Percentiles rank a stretch among this genome's conserved stretches.
Evolutionary conservation across 2,329 filamentous ascomycete genomes (phyloP).

Genomic region (Fusarium tanahbumbuense): DNA sequence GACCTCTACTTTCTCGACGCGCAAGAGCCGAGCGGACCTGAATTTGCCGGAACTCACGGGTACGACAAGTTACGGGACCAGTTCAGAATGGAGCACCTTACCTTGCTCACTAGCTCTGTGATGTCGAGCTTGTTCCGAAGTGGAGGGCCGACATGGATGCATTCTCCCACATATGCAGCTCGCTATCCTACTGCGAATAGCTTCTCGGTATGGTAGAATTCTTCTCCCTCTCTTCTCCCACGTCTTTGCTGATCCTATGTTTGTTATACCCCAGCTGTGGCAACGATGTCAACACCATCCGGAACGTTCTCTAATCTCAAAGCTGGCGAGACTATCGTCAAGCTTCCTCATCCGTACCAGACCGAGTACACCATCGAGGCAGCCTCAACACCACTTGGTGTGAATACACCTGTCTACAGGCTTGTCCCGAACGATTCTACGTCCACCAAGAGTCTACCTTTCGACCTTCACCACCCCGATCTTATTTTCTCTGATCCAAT

Average conservation of each 20-base stretch:
- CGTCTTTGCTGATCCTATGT: neutral
- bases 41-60: constrained; percentile 17
- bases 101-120: neutral
- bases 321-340: constrained; percentile 56
- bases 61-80: neutral
- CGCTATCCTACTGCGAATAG: constrained; percentile 35
- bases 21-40: constrained; percentile 8
- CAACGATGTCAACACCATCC: constrained; percentile 34
- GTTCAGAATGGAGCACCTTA: constrained; percentile 5
- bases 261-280: neutral
- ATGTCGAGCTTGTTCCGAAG: constrained; percentile 20
- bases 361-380: constrained; percentile 58
- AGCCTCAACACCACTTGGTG: constrained; percentile 38
- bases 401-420: constrained; percentile 50
- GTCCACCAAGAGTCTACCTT: constrained; percentile 45
- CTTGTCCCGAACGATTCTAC: constrained; percentile 49
- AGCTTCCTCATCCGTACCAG: constrained; percentile 63
- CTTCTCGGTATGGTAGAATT: constrained; percentile 18
- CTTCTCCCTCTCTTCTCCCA: neutral
- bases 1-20: neutral
- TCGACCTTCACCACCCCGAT: constrained; percentile 49
- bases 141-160: constrained; percentile 16
- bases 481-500: constrained; percentile 60
- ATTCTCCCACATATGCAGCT: constrained; percentile 15
- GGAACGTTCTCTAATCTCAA: constrained; percentile 39